These are phyloP conservation scores for Phyllosticta ampelicida DNA, from an alignment of 2,329 filamentous ascomycete species.

Conservation along the genomic window DNA sequence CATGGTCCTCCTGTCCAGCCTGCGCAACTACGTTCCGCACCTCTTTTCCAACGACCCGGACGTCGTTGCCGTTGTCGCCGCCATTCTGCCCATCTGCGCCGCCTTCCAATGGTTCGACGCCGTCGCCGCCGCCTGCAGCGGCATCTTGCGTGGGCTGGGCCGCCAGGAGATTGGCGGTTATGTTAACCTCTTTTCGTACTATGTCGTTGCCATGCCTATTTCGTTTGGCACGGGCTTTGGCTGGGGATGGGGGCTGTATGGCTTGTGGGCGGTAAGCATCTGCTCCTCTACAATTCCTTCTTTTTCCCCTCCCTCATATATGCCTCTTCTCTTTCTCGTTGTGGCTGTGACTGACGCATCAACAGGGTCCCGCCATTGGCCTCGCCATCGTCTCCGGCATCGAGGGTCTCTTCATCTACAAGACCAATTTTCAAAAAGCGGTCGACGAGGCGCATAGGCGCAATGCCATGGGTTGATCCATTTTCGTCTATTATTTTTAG, in stretches of 20 bases:
- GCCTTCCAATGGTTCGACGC: slow-evolving; percentile 87
- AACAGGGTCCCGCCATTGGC: slow-evolving; percentile 46
- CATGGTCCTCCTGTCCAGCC: slow-evolving; percentile 53
- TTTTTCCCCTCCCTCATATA: no score
- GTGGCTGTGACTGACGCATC: not conserved
- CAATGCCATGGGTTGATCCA: slow-evolving; percentile 35
- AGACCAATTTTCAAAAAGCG: slow-evolving; percentile 46
- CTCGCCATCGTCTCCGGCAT: slow-evolving; percentile 48
- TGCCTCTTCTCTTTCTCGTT: not conserved
- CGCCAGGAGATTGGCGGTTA: slow-evolving; percentile 85
- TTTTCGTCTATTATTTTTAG: no score
- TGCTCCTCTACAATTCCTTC: no score
- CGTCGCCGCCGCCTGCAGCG: slow-evolving; percentile 67
- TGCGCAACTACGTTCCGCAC: slow-evolving; percentile 63
- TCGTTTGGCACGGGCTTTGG: slow-evolving; percentile 70
- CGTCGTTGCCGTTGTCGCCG: slow-evolving; percentile 53
- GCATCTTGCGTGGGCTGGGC: slow-evolving; percentile 75
- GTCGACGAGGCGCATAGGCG: slow-evolving; percentile 49
- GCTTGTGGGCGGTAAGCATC: slow-evolving; percentile 54
- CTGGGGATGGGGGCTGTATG: slow-evolving; percentile 63
- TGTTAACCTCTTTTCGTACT: slow-evolving; percentile 78
- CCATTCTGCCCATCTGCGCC: slow-evolving; percentile 68
- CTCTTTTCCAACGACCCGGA: slow-evolving; percentile 63
- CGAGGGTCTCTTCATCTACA: slow-evolving; percentile 47
- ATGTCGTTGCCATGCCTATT: slow-evolving; percentile 73